Base-by-base conservation (phyloP, 768 basidiomycete species). In the Mycena pura region DNA sequence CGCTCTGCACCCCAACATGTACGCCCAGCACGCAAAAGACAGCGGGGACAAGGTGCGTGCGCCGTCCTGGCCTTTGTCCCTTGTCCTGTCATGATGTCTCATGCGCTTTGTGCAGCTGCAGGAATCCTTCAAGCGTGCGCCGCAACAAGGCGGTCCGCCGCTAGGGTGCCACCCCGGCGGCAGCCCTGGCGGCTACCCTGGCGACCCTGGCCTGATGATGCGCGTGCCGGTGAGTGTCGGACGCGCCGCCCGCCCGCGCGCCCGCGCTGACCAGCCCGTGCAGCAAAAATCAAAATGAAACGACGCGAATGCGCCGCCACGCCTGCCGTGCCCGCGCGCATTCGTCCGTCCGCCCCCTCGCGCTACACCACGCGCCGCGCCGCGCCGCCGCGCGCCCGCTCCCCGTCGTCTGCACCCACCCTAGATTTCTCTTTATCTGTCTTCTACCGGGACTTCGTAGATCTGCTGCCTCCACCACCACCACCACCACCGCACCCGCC, bases 1-100 rank as follows among this genome's bases (percentile, higher is more conserved):
- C 27, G 77, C 85, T 1, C 77, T 93, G 1, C 90, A 92, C 74
- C 85, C 84, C 1, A 83, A 79, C 68, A 86, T 89, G 87, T 89
- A 88, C 69, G 84, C 86, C 1, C 83, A 85, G 57, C 83, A 84
- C 32, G 84, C 86, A 31, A 84, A 86, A 5, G 85, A 90, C 73
- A 90, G 90, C 67, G 86, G 92, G 74, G 89, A 88, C 38, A 90
- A 92, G 84, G 90, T 90, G 39, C 57, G 76, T 69, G 39, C 57
- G 76, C 69, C 8, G 25, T 40, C 2, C 6, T 31, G 11, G 21
- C n/a, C 31, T 25, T 38, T 58, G 40, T 41, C 25, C 13, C 36
- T 1, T 28, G 40, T 21, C 21, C 25, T 39, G 29, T n/a, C n/a
- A n/a, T n/a, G n/a, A n/a, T 41, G 4, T 57, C 68, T 19, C 46